Evolutionary conservation across 1,139 yeast genomes (phyloP).

Genomic region (Lodderomyces orthopsilosis): DNA sequence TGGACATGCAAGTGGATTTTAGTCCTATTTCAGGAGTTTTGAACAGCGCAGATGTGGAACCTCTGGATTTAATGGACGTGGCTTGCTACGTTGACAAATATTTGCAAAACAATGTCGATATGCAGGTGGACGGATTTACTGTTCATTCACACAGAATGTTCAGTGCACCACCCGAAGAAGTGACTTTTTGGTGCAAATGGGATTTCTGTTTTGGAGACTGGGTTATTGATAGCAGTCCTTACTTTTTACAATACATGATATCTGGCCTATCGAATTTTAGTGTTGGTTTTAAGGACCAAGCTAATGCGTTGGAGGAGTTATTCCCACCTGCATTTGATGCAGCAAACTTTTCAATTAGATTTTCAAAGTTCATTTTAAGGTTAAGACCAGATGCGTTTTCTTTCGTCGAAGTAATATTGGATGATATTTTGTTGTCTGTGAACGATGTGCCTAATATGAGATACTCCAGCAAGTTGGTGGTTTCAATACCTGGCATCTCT

Average conservation of each 20-base stretch:
- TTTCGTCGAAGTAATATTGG: constrained; percentile 25
- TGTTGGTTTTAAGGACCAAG: constrained; percentile 68
- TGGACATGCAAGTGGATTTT: constrained; percentile 72
- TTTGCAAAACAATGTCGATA: constrained; percentile 21
- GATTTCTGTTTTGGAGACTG: constrained; percentile 68
- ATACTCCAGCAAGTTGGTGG: constrained; percentile 55
- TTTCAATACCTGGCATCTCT: constrained; percentile 48
- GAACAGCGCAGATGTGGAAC: constrained; percentile 21
- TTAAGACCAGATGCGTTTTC: constrained; percentile 18
- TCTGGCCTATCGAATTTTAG: constrained; percentile 48
- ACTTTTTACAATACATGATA: constrained; percentile 44
- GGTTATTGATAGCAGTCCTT: constrained; percentile 49
- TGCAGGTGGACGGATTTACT: constrained; percentile 56
- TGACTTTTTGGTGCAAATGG: constrained; percentile 90
- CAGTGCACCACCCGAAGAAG: constrained; percentile 86
- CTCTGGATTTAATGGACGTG: constrained; percentile 24
- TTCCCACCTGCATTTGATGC: constrained; percentile 66
- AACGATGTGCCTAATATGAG: constrained; percentile 71
- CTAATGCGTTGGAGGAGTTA: constrained; percentile 63
- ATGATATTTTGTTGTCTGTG: constrained; percentile 43
- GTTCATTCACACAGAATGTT: constrained; percentile 89
- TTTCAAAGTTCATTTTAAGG: constrained; percentile 32
- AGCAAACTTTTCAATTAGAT: constrained; percentile 52
- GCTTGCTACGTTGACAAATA: constrained; percentile 22
- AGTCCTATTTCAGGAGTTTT: constrained; percentile 44